Evolutionary conservation across 2,329 filamentous ascomycete genomes (phyloP).

Genomic region (Pseudocercospora fuligena): DNA sequence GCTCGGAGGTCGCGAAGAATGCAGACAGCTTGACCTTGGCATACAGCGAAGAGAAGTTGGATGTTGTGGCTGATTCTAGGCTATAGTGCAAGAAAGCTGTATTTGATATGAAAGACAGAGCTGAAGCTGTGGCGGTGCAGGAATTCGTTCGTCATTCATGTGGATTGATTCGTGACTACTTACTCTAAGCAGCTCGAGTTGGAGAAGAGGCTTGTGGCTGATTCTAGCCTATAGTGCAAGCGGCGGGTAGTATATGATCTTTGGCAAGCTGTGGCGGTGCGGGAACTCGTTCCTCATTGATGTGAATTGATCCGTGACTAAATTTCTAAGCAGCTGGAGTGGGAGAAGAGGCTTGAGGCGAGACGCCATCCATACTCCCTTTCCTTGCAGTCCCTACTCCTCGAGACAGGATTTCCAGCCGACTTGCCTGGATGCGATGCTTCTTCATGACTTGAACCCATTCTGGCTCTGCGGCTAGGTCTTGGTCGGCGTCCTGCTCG

Average conservation of each 20-base stretch:
- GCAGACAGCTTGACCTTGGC: background rate
- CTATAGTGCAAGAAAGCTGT: too few species aligned
- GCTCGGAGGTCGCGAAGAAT: slow-evolving; percentile 10
- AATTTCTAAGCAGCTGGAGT: slow-evolving; percentile 8
- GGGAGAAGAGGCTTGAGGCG: slow-evolving; percentile 26
- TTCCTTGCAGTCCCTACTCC: slow-evolving; percentile 39
- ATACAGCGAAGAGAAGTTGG: background rate
- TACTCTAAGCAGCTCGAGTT: too few species aligned
- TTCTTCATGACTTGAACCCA: slow-evolving; percentile 91
- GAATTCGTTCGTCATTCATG: too few species aligned
- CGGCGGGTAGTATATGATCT: background rate
- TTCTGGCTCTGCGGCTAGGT: slow-evolving; percentile 61
- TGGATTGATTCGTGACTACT: too few species aligned
- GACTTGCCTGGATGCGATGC: slow-evolving; percentile 79
- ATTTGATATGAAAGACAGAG: too few species aligned
- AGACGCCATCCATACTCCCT: slow-evolving; percentile 63
- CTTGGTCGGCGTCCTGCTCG: slow-evolving; percentile 54
- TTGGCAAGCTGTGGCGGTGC: background rate
- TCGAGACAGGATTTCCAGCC: slow-evolving; percentile 41
- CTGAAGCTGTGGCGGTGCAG: too few species aligned
- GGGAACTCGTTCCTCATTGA: background rate
- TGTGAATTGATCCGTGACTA: background rate
- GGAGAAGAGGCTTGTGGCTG: background rate
- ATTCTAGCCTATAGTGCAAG: background rate
- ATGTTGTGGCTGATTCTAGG: background rate